A percentile compares a stretch with the other conserved stretches of the same genome.
phyloP scores from a whole-genome alignment of 208 protist species.

The Zelonia costaricensis region DNA sequence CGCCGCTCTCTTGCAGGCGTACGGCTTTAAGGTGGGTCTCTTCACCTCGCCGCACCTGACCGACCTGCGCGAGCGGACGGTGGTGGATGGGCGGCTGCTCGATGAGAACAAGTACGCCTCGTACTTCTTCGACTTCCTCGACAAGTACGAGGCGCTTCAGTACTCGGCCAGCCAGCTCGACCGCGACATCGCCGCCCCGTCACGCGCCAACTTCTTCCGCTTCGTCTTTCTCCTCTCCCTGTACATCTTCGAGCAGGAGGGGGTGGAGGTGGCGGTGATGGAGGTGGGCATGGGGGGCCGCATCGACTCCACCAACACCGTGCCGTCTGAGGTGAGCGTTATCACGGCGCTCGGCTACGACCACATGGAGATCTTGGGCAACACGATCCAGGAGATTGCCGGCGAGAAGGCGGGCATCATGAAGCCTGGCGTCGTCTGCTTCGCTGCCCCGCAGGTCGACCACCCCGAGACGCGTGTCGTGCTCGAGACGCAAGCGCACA shows the following conservation, averaged over 20 bases:
- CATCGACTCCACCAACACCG: slow-evolving; percentile 93
- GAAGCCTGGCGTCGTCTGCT: slow-evolving; percentile 78
- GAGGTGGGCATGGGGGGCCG: slow-evolving; percentile 95
- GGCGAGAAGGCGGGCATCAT: slow-evolving; percentile 95
- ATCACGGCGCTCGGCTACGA: slow-evolving; percentile 94
- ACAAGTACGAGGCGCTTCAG: slow-evolving; percentile 47
- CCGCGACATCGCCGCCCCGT: slow-evolving; percentile 40
- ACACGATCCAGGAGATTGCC: slow-evolving; percentile 93
- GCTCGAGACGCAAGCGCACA: slow-evolving; percentile 49
- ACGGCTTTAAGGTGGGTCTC: slow-evolving; percentile 87
- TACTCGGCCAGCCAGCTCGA: slow-evolving; percentile 60
- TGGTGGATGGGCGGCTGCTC: slow-evolving; percentile 78
- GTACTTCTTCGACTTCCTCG: slow-evolving; percentile 82
- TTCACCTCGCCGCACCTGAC: slow-evolving; percentile 93
- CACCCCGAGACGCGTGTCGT: slow-evolving; percentile 62
- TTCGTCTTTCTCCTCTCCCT: slow-evolving; percentile 89
- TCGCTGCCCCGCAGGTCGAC: slow-evolving; percentile 68
- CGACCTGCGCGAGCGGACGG: slow-evolving; percentile 85
- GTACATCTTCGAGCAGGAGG: slow-evolving; percentile 71
- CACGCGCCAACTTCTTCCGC: slow-evolving; percentile 74
- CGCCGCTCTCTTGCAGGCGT: slow-evolving; percentile 69
- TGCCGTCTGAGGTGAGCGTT: slow-evolving; percentile 81
- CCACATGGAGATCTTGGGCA: slow-evolving; percentile 93
- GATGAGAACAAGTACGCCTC: slow-evolving; percentile 58
- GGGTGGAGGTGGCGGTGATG: slow-evolving; percentile 91